Evolutionary conservation across 768 basidiomycete species (phyloP).

Genomic region (Candolleomyces aberdarensis): DNA sequence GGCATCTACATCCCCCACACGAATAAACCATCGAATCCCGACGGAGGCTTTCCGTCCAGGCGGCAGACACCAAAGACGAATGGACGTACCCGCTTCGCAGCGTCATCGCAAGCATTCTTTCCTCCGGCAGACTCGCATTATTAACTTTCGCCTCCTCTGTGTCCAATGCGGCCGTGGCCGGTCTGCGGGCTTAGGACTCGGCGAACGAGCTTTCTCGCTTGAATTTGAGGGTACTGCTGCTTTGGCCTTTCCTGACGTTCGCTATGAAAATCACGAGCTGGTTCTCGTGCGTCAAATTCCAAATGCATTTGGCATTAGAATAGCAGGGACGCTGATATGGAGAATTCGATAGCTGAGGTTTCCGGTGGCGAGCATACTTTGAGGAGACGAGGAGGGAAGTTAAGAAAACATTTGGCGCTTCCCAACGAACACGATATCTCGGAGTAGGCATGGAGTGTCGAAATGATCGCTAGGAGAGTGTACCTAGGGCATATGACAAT

Average conservation of each 20-base stretch:
- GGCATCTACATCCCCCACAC: not conserved
- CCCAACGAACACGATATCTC: constrained; percentile 81
- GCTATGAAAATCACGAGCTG: constrained; percentile 95
- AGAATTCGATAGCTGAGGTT: constrained; percentile 67
- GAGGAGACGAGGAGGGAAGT: constrained; percentile 30
- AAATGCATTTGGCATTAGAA: constrained; percentile 85
- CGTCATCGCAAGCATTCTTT: constrained; percentile 82
- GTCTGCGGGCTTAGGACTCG: constrained; percentile 26
- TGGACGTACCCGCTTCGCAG: constrained; percentile 72
- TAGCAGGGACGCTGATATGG: constrained; percentile 66
- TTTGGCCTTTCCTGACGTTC: constrained; percentile 72
- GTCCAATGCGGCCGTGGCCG: constrained; percentile 40
- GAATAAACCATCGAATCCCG: not conserved
- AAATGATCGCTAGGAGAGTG: constrained; percentile 62
- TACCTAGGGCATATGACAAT: constrained; percentile 51
- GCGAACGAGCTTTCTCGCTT: not conserved
- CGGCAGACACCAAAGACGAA: constrained; percentile 3
- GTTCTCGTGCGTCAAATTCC: constrained; percentile 87
- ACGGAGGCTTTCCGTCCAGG: not conserved
- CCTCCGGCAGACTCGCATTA: too few relatives aligned
- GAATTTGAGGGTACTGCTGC: not conserved
- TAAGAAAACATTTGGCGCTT: constrained; percentile 89
- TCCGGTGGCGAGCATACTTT: not conserved
- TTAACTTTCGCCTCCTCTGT: constrained; percentile 57
- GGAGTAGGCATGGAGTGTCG: constrained; percentile 82